Percentiles rank a stretch among this genome's conserved stretches.
These are phyloP conservation scores for Globisporangium rhizosaccharum DNA, from an alignment of 352 stramenopile species.

Conservation along the genomic window DNA sequence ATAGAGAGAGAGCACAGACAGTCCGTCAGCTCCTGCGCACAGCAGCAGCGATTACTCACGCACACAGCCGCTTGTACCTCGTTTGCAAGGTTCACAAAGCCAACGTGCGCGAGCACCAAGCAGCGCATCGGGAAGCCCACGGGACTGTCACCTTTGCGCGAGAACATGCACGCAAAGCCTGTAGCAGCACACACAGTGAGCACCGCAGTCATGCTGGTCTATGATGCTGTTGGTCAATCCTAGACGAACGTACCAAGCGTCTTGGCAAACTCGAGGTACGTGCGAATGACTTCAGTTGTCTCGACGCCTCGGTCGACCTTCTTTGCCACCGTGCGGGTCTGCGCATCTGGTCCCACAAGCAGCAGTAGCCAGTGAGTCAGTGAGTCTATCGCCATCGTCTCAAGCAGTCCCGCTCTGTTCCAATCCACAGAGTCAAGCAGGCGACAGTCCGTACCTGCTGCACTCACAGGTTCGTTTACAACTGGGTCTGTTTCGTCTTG, in stretches of 20 bases:
- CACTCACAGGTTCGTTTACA: conserved; percentile 17
- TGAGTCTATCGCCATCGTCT: background rate
- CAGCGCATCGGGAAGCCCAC: conserved; percentile 28
- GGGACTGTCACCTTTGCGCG: conserved; percentile 31
- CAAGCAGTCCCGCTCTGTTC: no score
- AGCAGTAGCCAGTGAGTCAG: background rate
- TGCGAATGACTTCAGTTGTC: conserved; percentile 23
- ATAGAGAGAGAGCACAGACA: no score
- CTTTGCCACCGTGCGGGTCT: conserved; percentile 20
- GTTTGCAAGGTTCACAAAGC: conserved; percentile 41
- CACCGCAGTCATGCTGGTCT: background rate
- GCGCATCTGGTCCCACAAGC: conserved; percentile 22
- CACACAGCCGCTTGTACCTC: conserved; percentile 21
- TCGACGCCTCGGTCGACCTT: conserved; percentile 28
- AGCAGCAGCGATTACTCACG: no score
- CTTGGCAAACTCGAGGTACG: conserved; percentile 32
- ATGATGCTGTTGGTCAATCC: background rate
- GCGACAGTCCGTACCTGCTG: conserved; percentile 22
- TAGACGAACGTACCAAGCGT: conserved; percentile 16
- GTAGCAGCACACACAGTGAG: background rate
- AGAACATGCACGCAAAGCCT: conserved; percentile 49
- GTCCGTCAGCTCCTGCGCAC: no score
- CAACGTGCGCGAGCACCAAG: conserved; percentile 43
- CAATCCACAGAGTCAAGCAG: no score
- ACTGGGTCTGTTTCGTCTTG: no score